Evolutionary conservation across 1,284 basidiomycete genomes (phyloP).

Genomic region (Hymenochaete sp.): DNA sequence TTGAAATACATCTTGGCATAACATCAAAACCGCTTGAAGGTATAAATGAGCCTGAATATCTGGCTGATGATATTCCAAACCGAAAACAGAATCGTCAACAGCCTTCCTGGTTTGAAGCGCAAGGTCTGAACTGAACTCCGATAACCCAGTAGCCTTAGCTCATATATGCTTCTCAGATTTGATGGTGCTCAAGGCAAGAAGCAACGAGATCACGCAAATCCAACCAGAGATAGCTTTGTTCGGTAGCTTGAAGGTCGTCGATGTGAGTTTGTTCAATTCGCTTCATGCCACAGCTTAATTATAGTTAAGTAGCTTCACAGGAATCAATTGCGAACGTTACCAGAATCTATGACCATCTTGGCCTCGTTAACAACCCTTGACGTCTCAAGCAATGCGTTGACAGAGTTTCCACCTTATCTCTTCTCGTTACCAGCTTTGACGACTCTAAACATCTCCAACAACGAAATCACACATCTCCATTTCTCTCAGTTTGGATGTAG

Average conservation of each 20-base stretch:
- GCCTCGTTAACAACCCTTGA: conserved; percentile 47
- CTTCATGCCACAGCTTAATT: conserved; percentile 3
- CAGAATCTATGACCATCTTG: conserved; percentile 24
- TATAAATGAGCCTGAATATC: conserved; percentile 50
- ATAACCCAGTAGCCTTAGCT: no score
- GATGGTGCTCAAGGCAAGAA: conserved; percentile 62
- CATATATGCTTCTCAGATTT: no score
- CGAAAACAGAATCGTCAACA: conserved; percentile 28
- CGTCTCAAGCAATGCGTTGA: conserved; percentile 60
- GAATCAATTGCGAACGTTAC: conserved; percentile 55
- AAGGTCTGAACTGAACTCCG: no score
- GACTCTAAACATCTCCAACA: conserved; percentile 62
- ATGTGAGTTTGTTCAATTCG: conserved; percentile 38
- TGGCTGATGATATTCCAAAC: conserved; percentile 32
- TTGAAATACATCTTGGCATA: conserved; percentile 67
- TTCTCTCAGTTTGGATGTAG: conserved; percentile 46
- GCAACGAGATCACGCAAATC: conserved; percentile 66
- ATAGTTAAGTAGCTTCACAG: conserved; percentile 49
- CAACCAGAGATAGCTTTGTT: conserved; percentile 75
- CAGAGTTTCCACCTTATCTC: conserved; percentile 49
- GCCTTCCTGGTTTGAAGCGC: conserved; percentile 69
- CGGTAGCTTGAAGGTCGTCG: conserved; percentile 66
- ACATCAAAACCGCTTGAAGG: conserved; percentile 56
- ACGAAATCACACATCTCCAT: conserved; percentile 48
- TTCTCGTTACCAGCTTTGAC: conserved; percentile 61